Evolutionary conservation across 140 eudicot genomes (phyloP), one percentile per base, ranked within the genome.

Genomic region (Senecio squalidus): DNA sequence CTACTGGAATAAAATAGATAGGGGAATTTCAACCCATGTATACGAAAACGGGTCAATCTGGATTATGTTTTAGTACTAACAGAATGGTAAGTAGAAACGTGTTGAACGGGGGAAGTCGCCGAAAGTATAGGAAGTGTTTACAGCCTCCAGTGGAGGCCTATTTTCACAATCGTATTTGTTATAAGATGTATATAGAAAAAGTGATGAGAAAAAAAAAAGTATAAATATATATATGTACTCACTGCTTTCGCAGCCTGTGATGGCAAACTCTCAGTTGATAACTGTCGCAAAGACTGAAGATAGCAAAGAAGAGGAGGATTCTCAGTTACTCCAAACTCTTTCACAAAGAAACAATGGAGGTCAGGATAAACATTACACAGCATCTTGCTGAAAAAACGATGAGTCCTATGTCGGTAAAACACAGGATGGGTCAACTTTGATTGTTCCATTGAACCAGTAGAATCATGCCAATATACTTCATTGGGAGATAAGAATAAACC

Each of bases 261-360:
- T 24, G 94, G 81, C 48, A 78, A 58, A 60, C 73, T 38, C 45
- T 24, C 70, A 33, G 74, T 40, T 18, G 94, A 81, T 48, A 84
- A 62, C 67, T 84, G 83, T 69, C 72, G 59, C 76, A 84, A 75
- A 62, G 76, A 68, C 54, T 66, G 81, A 50, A 84, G 79, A 61
- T 81, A 78, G 57, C 64, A 58, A 30, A 71, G 61, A 24, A 69
- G 48, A 40, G 76, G 73, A 31, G 89, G 85, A 15, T 51, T 64
- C 70, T 81, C 79, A 26, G 63, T 44, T 39, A 84, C 94, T 62
- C 94, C 89, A 62, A 88, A 84, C 53, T 66, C 85, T 8, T 75
- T 78, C 60, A 81, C 89, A 63, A 84, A 84, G 57, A 84, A 84
- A 25, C 69, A 72, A 30, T 69, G 83, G 67, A 78, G 89, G 56